Conservation (phyloP, 2,329 filamentous ascomycete genomes). For the Trichoderma asperellum region DNA sequence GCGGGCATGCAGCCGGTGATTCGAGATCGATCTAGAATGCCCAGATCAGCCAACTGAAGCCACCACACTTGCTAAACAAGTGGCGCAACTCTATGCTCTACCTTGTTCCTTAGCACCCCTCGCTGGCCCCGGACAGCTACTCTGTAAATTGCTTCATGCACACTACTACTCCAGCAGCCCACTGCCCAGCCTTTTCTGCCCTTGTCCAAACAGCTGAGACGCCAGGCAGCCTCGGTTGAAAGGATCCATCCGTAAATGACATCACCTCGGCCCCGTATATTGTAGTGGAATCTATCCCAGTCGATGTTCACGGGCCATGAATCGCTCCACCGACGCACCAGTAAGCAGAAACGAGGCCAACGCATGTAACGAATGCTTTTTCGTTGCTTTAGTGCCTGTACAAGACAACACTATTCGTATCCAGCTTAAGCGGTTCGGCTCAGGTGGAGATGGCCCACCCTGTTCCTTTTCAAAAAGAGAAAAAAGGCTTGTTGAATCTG, state of each 20-base stretch:
- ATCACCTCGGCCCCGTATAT: constrained; percentile 12
- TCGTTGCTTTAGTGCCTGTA: not conserved
- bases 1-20: not conserved
- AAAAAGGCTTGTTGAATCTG: not conserved
- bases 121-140: not conserved
- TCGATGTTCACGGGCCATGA: not conserved
- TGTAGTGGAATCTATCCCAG: not conserved
- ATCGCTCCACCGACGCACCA: not conserved
- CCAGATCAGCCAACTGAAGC: not conserved
- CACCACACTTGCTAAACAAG: not conserved
- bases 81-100: not conserved
- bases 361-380: not conserved
- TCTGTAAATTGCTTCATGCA: not conserved
- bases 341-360: not conserved
- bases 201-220: not conserved
- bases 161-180: not conserved
- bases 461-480: not conserved
- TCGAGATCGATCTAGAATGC: not conserved
- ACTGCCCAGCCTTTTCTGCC: not conserved
- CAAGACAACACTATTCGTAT: not conserved
- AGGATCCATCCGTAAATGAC: not conserved
- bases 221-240: constrained; percentile 21
- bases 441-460: not conserved
- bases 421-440: not conserved
- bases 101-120: not conserved